Evolutionary conservation across 2,329 filamentous ascomycete genomes (phyloP), one percentile per base, ranked within the genome.

Genomic region (Ophiosphaerella narmari): DNA sequence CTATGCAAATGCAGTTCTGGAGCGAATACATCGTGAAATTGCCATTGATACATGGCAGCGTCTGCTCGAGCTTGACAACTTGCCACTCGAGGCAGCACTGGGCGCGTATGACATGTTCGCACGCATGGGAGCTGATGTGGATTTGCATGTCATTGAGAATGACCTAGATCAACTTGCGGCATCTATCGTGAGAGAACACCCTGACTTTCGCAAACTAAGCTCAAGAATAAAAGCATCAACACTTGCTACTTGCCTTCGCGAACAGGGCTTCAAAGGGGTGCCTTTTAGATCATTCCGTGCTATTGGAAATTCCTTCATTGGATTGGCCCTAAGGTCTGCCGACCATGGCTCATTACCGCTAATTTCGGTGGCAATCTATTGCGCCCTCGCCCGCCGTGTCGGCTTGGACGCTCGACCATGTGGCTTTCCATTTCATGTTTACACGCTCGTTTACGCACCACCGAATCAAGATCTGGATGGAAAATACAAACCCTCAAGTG

Each of bases 71-170:
- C 76, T 80, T 5, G 78, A 82, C 45, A 73, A 77, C 46, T 77
- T 85, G 18, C 71, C 83, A 7, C 78, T 96, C 16, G 92, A 96
- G 68, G 82, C 83, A 49, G 88, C 88, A 1, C 76, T 97, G 13
- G 88, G 86, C 16, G 88, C 88, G 12, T 96, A 95, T 70, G 94
- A 97, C 72, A 82, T 97, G 74, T 97, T 97, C 73, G 85, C 96
- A 39, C 77, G 93, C 24, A 85, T 88, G 57, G 87, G 88, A 46
- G 82, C 85, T 14, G 79, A 81, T 26, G 86, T 87, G n/a, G 91
- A 95, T 66, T 74, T 93, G 43, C 81, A 88, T 48, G 85, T 91
- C 38, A 71, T 80, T 32, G 59, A 82, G 9, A 67, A 72, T n/a
- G 77, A 85, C 35, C 77, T 97, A 18, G 86, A 94, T 68, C 70